Evolutionary conservation across 441 rosid genomes (phyloP).

Genomic region (Arabidopsis lyrata): DNA sequence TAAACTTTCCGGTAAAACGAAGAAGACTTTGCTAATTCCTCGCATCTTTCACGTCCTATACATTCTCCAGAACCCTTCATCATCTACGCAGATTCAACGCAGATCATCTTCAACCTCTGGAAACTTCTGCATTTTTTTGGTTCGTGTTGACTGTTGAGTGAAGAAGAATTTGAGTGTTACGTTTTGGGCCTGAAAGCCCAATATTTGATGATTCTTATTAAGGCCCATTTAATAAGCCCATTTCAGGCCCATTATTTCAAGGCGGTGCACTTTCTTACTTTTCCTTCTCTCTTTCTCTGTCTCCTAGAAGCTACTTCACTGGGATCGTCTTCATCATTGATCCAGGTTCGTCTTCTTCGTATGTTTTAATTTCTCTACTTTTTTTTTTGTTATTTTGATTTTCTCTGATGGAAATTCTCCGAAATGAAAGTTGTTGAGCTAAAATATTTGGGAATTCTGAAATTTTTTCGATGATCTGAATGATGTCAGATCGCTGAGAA

Average conservation of each 20-base stretch:
- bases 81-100: not conserved
- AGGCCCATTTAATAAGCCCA: not conserved
- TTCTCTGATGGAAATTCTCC: not conserved
- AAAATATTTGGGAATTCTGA: constrained; percentile 2
- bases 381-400: not conserved
- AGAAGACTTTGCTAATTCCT: constrained; percentile 56
- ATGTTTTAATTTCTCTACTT: not conserved
- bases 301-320: constrained; percentile 36
- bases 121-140: not conserved
- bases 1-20: constrained; percentile 60
- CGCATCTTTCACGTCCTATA: constrained; percentile 44
- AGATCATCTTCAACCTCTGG: constrained; percentile 30
- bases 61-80: constrained; percentile 20
- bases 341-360: constrained; percentile 42
- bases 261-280: constrained; percentile 37
- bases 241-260: not conserved
- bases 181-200: not conserved
- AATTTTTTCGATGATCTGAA: not conserved
- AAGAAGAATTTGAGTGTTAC: not conserved
- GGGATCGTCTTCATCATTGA: constrained; percentile 31
- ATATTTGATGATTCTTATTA: too few species aligned
- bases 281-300: not conserved
- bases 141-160: not conserved
- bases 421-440: not conserved
- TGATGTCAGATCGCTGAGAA: constrained; percentile 15